A percentile compares a stretch with the other conserved stretches of the same genome.
Evolutionary conservation across 495 filamentous ascomycete genomes (phyloP).

Genomic region (Podospora didyma): DNA sequence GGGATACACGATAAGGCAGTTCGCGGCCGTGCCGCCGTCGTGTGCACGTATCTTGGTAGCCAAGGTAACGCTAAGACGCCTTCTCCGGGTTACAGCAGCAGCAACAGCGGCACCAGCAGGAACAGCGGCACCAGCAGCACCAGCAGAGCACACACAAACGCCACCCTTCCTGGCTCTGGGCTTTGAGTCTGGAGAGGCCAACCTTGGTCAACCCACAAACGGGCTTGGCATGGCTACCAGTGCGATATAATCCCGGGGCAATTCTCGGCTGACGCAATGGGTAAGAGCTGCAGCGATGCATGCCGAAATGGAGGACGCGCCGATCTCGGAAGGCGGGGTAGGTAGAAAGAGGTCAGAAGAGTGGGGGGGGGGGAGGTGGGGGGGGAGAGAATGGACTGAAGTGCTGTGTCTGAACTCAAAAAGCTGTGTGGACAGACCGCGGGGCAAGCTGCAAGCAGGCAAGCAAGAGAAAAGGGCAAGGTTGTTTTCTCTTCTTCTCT

Average conservation of each 20-base stretch:
- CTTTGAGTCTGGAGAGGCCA: too few species aligned
- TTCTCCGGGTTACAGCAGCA: too few species aligned
- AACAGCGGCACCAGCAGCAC: too few species aligned
- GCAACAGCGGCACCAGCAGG: too few species aligned
- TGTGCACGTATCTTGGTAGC: not conserved
- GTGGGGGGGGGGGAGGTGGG: not conserved
- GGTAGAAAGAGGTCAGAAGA: not conserved
- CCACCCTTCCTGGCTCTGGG: too few species aligned
- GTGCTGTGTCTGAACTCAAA: slow-evolving; percentile 12
- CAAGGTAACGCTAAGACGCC: too few species aligned
- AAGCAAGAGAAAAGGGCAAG: not conserved
- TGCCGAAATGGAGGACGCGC: slow-evolving; percentile 1
- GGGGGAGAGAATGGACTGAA: not conserved
- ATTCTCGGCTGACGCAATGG: too few species aligned
- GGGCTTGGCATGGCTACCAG: not conserved
- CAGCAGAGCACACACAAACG: too few species aligned
- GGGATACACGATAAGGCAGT: not conserved
- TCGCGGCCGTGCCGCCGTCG: not conserved
- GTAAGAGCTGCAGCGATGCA: too few species aligned
- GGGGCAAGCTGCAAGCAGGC: slow-evolving; percentile 5
- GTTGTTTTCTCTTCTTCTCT: not conserved
- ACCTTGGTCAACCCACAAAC: too few species aligned
- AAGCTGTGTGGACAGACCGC: slow-evolving; percentile 1
- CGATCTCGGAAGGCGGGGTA: slow-evolving; percentile 34
- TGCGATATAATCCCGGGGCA: not conserved